A percentile compares a stretch with the other conserved stretches of the same genome.
Evolutionary conservation across 345 rosid species (phyloP).

Genomic region (Gossypioides kirkii): DNA sequence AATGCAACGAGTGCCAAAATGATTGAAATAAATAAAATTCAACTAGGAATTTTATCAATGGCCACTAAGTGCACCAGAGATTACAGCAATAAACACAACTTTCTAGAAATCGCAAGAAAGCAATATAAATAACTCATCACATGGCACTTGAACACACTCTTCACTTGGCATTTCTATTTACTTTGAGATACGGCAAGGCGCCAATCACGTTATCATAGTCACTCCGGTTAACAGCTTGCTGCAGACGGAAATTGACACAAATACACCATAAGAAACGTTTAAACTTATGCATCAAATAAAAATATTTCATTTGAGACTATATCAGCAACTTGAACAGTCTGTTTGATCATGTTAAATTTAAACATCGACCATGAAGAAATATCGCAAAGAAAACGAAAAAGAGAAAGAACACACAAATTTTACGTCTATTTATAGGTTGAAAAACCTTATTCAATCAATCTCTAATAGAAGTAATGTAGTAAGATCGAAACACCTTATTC

Average conservation of each 20-base stretch:
- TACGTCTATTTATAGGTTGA: no score
- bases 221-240: conserved; percentile 62
- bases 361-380: no score
- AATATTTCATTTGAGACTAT: background rate
- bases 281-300: background rate
- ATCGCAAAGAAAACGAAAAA: no score
- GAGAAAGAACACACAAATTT: no score
- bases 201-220: conserved; percentile 92
- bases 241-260: conserved; percentile 18
- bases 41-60: background rate
- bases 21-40: background rate
- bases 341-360: no score
- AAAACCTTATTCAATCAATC: no score
- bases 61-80: background rate
- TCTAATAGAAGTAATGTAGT: no score
- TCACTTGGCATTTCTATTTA: conserved; percentile 66
- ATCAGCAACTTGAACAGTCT: background rate
- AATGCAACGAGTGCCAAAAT: background rate
- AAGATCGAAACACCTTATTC: no score
- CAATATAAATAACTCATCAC: conserved; percentile 18
- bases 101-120: conserved; percentile 5
- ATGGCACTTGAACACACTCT: conserved; percentile 3
- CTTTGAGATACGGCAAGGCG: conserved; percentile 81
- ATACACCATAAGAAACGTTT: background rate
- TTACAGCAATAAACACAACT: conserved; percentile 3